Evolutionary conservation across 352 stramenopile species (phyloP).

Genomic region (Globisporangium paddicum): DNA sequence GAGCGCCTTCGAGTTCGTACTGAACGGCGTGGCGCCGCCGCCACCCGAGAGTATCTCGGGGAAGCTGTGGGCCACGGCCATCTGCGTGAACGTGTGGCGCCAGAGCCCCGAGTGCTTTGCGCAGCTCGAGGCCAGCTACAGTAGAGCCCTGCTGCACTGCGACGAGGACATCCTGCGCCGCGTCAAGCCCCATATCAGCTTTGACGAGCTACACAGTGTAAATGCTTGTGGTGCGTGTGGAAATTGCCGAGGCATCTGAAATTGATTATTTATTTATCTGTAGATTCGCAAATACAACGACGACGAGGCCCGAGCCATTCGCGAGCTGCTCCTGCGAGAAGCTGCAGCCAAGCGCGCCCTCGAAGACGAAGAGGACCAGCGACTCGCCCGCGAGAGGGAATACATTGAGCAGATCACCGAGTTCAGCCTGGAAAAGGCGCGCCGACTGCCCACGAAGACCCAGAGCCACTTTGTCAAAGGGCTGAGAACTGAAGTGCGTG

Average conservation of each 20-base stretch:
- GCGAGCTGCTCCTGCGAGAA: constrained; percentile 37
- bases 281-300: constrained; percentile 61
- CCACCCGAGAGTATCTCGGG: constrained; percentile 40
- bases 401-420: constrained; percentile 32
- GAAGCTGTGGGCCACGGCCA: constrained; percentile 55
- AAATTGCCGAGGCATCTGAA: neutral
- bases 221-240: neutral
- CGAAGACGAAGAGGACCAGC: constrained; percentile 40
- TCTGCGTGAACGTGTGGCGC: constrained; percentile 48
- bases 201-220: constrained; percentile 33
- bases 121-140: constrained; percentile 47
- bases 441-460: constrained; percentile 26
- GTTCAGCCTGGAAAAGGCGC: constrained; percentile 34
- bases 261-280: neutral
- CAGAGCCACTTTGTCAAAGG: constrained; percentile 43
- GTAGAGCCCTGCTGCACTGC: constrained; percentile 53
- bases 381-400: constrained; percentile 21
- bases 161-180: constrained; percentile 52
- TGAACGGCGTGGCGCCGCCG: constrained; percentile 37
- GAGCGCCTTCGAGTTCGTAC: constrained; percentile 44
- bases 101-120: constrained; percentile 60
- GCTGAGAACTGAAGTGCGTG: constrained; percentile 29
- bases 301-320: constrained; percentile 39
- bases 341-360: constrained; percentile 36
- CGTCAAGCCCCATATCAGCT: constrained; percentile 35